These are phyloP conservation scores for Stagonosporopsis vannaccii DNA, from an alignment of 2,329 filamentous ascomycete genomes.

Conservation along the genomic window DNA sequence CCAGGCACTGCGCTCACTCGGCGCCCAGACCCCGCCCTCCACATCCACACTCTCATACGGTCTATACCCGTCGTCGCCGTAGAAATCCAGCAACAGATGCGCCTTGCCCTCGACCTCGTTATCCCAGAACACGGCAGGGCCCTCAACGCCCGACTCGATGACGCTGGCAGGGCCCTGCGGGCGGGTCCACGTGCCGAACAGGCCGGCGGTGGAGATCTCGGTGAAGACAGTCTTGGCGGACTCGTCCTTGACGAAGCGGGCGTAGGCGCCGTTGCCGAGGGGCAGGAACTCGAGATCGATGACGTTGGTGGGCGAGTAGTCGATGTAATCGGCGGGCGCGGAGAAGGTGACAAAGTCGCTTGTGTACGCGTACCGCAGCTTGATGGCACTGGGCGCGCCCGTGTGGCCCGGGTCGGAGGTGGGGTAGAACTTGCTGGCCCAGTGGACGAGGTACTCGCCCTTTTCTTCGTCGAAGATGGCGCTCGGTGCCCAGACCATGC, in stretches of 20 bases:
- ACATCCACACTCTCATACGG: slow-evolving; percentile 59
- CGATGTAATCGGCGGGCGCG: slow-evolving; percentile 59
- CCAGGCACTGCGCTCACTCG: slow-evolving; percentile 53
- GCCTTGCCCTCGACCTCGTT: slow-evolving; percentile 42
- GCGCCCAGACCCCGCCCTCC: slow-evolving; percentile 56
- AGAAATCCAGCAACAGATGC: slow-evolving; percentile 58
- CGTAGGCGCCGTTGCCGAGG: slow-evolving; percentile 54
- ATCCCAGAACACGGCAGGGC: slow-evolving; percentile 45
- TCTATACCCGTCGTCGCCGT: slow-evolving; percentile 57
- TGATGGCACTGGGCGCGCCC: slow-evolving; percentile 52
- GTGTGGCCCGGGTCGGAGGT: slow-evolving; percentile 58
- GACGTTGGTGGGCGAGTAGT: slow-evolving; percentile 56
- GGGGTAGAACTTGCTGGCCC: slow-evolving; percentile 58
- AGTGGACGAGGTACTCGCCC: slow-evolving; percentile 58
- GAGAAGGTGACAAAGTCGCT: slow-evolving; percentile 63
- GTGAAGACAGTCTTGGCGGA: slow-evolving; percentile 60
- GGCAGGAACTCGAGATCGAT: slow-evolving; percentile 66
- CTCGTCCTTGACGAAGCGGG: slow-evolving; percentile 65
- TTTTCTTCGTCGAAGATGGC: slow-evolving; percentile 61
- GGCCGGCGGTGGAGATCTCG: slow-evolving; percentile 57
- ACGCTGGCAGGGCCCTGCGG: slow-evolving; percentile 54
- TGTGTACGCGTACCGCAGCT: slow-evolving; percentile 64
- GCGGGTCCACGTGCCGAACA: slow-evolving; percentile 62
- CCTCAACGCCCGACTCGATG: slow-evolving; percentile 48
- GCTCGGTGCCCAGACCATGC: slow-evolving; percentile 67